Evolutionary conservation across 164 flowering plant genomes (phyloP), one percentile per base, ranked within the genome.

Genomic region (Vitis labrusca): DNA sequence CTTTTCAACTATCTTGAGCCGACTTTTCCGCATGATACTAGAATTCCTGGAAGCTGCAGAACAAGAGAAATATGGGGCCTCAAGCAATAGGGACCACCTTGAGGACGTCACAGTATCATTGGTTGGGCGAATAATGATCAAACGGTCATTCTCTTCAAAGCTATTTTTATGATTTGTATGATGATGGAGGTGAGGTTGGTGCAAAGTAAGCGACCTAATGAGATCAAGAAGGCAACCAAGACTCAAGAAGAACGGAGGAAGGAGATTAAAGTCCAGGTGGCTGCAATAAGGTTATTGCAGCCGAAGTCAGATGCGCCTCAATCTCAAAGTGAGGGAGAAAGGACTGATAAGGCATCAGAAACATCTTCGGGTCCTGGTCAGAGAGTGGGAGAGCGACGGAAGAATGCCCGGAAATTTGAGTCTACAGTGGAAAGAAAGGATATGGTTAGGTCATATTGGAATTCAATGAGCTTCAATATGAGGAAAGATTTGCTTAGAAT

Each of bases 211-310:
- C 78, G 95, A 65, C 92, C 95, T 0, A 96, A 93, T 82, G 99
- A 96, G 86, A 96, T 96, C 44, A 93, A 93, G 83, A 96, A 96
- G 77, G 97, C 91, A 3, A 93, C 87, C 9, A 96, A 92, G 87
- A 96, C 99, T 0, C 86, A 82, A 0, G 98, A 93, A 71, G 99
- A 96, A 78, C 70, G 93, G 56, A 83, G 98, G 75, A 96, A 92
- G 72, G 98, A 96, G 87, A 89, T 96, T 78, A 97, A 96, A 81
- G 99, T 93, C 49, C 85, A 97, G 66, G 97, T 96, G 15, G 97
- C 97, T 68, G 99, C 99, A 8, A 97, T 95, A 1, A 88, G 92
- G 78, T 75, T 96, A 70, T 66, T 96, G 86, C 99, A 96, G 84
- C 98, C 92, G 81, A 84, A 91, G 67, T 81, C 87, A 3, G 96